phyloP scores from a whole-genome alignment of 1,284 basidiomycete genomes.

The Ganoderma multipileum region DNA sequence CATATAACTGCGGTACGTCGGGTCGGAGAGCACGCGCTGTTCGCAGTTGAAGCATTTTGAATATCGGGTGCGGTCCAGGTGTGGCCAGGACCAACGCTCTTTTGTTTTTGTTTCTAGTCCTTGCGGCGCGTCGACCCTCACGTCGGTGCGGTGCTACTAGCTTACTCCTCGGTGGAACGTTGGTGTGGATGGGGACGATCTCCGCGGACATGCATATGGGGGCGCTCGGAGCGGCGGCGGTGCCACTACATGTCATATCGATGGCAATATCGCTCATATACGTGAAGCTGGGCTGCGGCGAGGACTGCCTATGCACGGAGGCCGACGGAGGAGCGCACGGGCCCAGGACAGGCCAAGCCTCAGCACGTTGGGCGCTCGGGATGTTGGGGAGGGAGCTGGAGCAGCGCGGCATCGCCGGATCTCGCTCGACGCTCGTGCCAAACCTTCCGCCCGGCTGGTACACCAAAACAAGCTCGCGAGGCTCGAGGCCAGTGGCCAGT shows the following conservation, averaged over 20 bases:
- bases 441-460: not conserved
- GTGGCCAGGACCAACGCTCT: not conserved
- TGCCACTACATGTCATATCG: not conserved
- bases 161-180: not conserved
- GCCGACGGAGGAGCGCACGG: not conserved
- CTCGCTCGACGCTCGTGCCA: not conserved
- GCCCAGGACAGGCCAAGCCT: not conserved
- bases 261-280: not conserved
- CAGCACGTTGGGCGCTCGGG: not conserved
- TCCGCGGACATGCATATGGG: not conserved
- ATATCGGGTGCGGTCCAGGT: not conserved
- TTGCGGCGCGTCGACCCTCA: not conserved
- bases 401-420: not conserved
- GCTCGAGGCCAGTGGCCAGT: not conserved
- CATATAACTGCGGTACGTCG: not conserved
- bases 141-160: not conserved
- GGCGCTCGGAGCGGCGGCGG: not conserved
- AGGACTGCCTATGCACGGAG: not conserved
- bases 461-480: not conserved
- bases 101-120: not conserved
- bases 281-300: not conserved
- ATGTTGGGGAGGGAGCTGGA: not conserved
- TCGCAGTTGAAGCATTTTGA: not conserved
- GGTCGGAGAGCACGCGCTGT: not conserved
- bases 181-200: not conserved